Evolutionary conservation across 1,284 basidiomycete genomes (phyloP), one percentile per base, ranked within the genome.

Genomic region (Ceratobasidium papillatum): DNA sequence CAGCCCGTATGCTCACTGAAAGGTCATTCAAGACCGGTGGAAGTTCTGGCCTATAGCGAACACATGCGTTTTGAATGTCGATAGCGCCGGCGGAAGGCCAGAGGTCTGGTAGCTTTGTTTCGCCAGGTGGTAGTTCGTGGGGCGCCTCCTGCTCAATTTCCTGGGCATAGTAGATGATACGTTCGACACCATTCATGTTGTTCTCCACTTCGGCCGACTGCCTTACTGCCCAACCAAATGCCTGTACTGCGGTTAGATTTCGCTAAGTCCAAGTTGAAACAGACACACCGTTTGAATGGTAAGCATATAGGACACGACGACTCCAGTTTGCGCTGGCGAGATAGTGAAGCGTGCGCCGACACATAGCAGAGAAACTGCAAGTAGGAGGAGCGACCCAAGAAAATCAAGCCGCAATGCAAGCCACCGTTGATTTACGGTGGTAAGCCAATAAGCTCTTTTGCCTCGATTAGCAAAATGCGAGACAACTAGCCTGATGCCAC

Each of bases 171-270:
- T 94, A 87, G 1, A 93, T 83, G 34, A 95, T 85, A 56, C 94
- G 90, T 82, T 97, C 94, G 8, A 95, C 93, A 30, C 91, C 90
- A 80, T 95, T 95, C 92, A 96, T 95, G 81, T 95, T 88, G 81
- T 96, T 96, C 82, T 96, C 94, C 4, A 72, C 68, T 61, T 96
- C 94, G 1, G 93, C 92, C 62, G 87, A 86, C 80, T 95, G 94
- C 22, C 93, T 89, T 59, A 95, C 89, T 80, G 94, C 86, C 92
- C 90, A 94, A 19, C 91, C 90, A 79, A 96, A 94, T 0, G 88
- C 81, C 86, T 89, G 77, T 19, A 76, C 38, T 54, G 41, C 8
- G 14, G 25, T 61, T 69, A 61, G 79, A 12, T n/a, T 47, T 54
- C 12, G 34, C 52, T 52, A 56, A 17, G 27, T 27, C 41, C 9